Evolutionary conservation across 140 eudicot species (phyloP).

Genomic region (Ambrosia hybrid): DNA sequence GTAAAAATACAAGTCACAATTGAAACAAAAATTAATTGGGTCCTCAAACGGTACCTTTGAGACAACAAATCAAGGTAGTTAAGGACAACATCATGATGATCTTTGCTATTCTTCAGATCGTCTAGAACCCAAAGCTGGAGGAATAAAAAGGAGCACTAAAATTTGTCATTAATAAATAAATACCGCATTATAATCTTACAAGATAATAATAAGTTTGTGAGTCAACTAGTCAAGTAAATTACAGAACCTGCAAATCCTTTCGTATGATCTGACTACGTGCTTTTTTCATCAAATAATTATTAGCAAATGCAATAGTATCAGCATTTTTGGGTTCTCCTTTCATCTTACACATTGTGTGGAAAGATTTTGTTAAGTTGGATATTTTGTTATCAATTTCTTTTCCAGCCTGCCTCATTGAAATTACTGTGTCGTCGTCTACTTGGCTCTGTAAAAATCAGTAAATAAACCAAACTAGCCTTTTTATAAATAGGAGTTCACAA

Average conservation of each 20-base stretch:
- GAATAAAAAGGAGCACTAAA: constrained; percentile 24
- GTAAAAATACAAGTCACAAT: not conserved
- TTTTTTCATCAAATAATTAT: constrained; percentile 49
- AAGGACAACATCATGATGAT: constrained; percentile 49
- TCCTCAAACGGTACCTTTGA: constrained; percentile 53
- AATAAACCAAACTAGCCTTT: not conserved
- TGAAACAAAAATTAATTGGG: not conserved
- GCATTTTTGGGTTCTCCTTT: constrained; percentile 41
- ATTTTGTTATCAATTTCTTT: constrained; percentile 41
- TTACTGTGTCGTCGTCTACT: constrained; percentile 38
- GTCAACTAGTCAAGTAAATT: constrained; percentile 15
- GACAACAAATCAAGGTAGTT: constrained; percentile 54
- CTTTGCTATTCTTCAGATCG: constrained; percentile 42
- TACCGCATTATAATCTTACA: not conserved
- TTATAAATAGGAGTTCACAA: constrained; percentile 9
- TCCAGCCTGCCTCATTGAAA: constrained; percentile 38
- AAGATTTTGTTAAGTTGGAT: constrained; percentile 39
- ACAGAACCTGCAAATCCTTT: constrained; percentile 66
- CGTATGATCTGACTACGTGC: constrained; percentile 50
- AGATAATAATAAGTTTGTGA: not conserved
- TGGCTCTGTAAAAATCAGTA: constrained; percentile 30
- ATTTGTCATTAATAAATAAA: not conserved
- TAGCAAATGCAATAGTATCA: constrained; percentile 43
- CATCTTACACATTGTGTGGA: constrained; percentile 39
- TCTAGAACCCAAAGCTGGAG: constrained; percentile 67